Evolutionary conservation across 2,329 filamentous ascomycete genomes (phyloP).

Genomic region (Aureobasidium sp.): DNA sequence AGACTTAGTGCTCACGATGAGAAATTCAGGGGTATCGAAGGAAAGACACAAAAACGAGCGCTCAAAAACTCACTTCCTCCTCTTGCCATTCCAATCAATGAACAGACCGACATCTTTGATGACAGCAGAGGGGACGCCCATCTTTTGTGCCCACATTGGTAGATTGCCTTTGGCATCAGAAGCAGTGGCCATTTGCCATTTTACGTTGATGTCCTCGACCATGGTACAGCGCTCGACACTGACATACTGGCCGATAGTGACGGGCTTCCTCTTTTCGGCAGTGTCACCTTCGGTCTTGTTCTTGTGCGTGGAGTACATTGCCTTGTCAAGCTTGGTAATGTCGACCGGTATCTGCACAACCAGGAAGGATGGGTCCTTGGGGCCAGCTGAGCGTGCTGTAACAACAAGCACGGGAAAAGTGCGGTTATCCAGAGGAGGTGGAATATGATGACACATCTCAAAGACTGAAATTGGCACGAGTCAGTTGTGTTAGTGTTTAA

Average conservation of each 20-base stretch:
- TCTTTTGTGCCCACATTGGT: conserved; percentile 59
- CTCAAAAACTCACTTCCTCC: conserved; percentile 14
- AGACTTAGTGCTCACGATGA: neutral
- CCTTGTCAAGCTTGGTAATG: conserved; percentile 27
- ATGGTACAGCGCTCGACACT: conserved; percentile 57
- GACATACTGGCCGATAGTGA: conserved; percentile 55
- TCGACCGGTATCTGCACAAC: conserved; percentile 34
- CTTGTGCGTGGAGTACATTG: conserved; percentile 26
- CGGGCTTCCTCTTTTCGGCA: conserved; percentile 36
- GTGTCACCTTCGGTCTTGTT: conserved; percentile 24
- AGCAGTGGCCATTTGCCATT: conserved; percentile 74
- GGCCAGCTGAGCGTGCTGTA: conserved; percentile 32
- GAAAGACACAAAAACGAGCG: neutral
- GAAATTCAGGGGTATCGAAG: conserved; percentile 4
- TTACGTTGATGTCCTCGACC: conserved; percentile 40
- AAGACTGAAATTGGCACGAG: conserved; percentile 35
- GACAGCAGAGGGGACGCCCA: conserved; percentile 55
- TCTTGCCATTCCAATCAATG: conserved; percentile 47
- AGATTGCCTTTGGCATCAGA: conserved; percentile 62
- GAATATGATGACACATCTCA: conserved; percentile 61
- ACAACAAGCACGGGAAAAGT: conserved; percentile 62
- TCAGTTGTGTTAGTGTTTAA: neutral
- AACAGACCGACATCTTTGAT: conserved; percentile 67
- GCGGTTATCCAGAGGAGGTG: conserved; percentile 53
- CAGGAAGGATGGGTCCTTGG: conserved; percentile 22